Evolutionary conservation across 768 basidiomycete genomes (phyloP), one percentile per base, ranked within the genome.

Genomic region (Kwoniella europaea): DNA sequence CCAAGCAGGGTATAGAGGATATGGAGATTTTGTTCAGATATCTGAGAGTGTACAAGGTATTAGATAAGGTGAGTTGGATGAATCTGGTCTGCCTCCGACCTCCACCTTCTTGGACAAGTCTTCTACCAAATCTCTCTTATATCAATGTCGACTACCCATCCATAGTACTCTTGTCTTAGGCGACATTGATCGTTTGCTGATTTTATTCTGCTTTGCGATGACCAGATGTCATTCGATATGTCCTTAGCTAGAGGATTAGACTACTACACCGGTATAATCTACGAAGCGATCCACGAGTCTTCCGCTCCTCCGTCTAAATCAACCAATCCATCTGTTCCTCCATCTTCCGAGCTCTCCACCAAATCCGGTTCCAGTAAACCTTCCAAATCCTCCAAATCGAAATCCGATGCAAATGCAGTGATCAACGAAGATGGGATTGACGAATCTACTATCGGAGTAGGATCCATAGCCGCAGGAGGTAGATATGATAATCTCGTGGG

Each of bases 391-490:
- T 54, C 72, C 13, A 58, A 63, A 56, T 46, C 66, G 54, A n/a
- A 73, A 63, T 35, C 68, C 22, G 55, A 54, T 24, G 12, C 66
- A 10, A 42, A 60, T 15, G 35, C 59, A 27, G 88, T 16, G 90
- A 89, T 18, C 90, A 74, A 78, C 67, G 78, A 92, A 43, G 90
- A 93, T 64, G 96, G 95, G 75, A 85, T 94, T 46, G 96, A 98
- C 83, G 96, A 98, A 82, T 91, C 92, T 1, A 88, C 90, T 75
- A 90, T 98, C 50, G 97, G 97, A 20, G 94, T 98, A 2, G 97
- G 97, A n/a, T 97, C 94, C 15, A 96, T 99, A 82, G 97, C 95
- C n/a, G 97, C 92, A 1, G 97, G 97, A 12, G 97, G 97, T 10
- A 88, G 97, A 43, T 99, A 99, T 84, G 97, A 98, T 85, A 90